Evolutionary conservation across 768 basidiomycete species (phyloP).

Genomic region (Boletus tomentosulus): DNA sequence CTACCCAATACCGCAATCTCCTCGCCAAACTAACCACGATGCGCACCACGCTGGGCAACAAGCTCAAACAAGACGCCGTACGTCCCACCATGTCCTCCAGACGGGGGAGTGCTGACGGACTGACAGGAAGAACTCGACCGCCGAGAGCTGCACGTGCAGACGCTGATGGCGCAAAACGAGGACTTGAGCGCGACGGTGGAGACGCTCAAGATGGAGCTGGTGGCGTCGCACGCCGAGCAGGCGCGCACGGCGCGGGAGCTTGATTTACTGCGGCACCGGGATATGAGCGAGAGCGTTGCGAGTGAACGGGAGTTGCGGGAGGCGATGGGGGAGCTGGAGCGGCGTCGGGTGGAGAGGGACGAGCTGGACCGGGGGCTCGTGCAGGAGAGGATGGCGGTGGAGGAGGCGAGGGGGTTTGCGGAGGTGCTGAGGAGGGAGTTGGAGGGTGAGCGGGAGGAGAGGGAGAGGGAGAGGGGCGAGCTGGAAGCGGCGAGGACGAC

Average conservation of each 20-base stretch:
- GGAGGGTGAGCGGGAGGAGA: slow-evolving; percentile 58
- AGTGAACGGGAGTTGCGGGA: slow-evolving; percentile 83
- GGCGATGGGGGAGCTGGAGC: slow-evolving; percentile 81
- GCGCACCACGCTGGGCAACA: slow-evolving; percentile 90
- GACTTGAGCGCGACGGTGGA: slow-evolving; percentile 68
- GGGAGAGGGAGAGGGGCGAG: slow-evolving; percentile 51
- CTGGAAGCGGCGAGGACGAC: slow-evolving; percentile 71
- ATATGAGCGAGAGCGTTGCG: slow-evolving; percentile 61
- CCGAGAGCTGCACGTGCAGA: slow-evolving; percentile 77
- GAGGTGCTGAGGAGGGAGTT: slow-evolving; percentile 60
- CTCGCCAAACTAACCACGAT: slow-evolving; percentile 88
- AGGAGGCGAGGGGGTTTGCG: slow-evolving; percentile 59
- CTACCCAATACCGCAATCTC: slow-evolving; percentile 79
- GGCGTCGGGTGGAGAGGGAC: slow-evolving; percentile 76
- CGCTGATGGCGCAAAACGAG: slow-evolving; percentile 73
- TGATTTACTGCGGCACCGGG: slow-evolving; percentile 58
- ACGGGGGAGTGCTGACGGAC: not conserved
- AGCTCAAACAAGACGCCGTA: slow-evolving; percentile 95
- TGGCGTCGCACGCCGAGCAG: slow-evolving; percentile 69
- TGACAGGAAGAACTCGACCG: slow-evolving; percentile 95
- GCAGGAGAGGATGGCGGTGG: slow-evolving; percentile 65
- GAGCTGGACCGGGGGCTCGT: slow-evolving; percentile 62
- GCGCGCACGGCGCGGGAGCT: slow-evolving; percentile 69
- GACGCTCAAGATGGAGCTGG: slow-evolving; percentile 77
- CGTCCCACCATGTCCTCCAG: slow-evolving; percentile 26